Percentiles rank a stretch among this genome's conserved stretches.
phyloP scores from a whole-genome alignment of 2,329 filamentous ascomycete species.

The Paradendryphiella salina region DNA sequence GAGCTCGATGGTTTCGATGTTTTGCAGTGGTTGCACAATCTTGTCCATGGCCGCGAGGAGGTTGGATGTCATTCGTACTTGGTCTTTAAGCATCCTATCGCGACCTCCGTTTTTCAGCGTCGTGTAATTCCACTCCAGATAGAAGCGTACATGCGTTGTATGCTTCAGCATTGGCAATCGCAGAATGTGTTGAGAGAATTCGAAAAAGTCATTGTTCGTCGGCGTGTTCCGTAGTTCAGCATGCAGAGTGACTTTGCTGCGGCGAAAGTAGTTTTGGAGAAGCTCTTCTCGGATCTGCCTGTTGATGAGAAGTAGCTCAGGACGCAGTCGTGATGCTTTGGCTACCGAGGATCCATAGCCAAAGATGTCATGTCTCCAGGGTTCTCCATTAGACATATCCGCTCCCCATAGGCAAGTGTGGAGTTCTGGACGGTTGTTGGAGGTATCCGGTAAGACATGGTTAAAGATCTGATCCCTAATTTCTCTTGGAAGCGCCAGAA shows the following conservation, averaged over 20 bases:
- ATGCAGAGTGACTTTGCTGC: conserved; percentile 40
- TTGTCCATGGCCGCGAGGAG: conserved; percentile 40
- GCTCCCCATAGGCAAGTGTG: conserved; percentile 44
- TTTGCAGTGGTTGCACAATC: conserved; percentile 29
- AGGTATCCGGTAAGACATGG: conserved; percentile 30
- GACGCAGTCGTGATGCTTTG: conserved; percentile 25
- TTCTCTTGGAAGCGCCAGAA: conserved; percentile 39
- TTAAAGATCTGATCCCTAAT: conserved; percentile 34
- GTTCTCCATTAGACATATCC: conserved; percentile 39
- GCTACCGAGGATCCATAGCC: conserved; percentile 37
- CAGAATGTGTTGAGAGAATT: conserved; percentile 43
- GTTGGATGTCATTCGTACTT: conserved; percentile 38
- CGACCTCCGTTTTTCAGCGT: conserved; percentile 26
- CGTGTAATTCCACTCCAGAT: conserved; percentile 44
- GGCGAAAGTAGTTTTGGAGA: conserved; percentile 33
- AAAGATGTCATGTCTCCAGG: conserved; percentile 42
- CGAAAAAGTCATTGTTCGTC: conserved; percentile 38
- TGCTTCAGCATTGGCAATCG: conserved; percentile 34
- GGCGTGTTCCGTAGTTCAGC: conserved; percentile 40
- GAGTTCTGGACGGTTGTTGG: conserved; percentile 30
- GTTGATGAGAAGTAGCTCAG: conserved; percentile 36
- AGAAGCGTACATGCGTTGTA: conserved; percentile 39
- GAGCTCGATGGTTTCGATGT: conserved; percentile 38
- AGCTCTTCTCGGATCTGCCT: conserved; percentile 38
- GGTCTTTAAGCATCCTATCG: conserved; percentile 28